Conservation (phyloP, 495 filamentous ascomycete species). For the Aspergillus sparsus region DNA sequence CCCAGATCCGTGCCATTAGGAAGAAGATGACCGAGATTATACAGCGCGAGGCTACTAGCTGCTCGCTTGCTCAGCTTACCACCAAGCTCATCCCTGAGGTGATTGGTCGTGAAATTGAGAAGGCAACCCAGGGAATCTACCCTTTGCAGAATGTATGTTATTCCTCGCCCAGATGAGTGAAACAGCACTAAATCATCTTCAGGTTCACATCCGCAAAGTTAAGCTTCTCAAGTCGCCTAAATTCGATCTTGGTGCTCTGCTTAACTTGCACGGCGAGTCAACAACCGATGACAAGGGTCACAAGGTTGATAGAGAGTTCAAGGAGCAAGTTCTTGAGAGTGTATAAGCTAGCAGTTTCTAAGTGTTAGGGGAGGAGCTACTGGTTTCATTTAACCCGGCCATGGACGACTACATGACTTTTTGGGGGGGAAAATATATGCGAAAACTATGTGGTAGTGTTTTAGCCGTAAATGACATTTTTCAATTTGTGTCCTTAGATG, state of each 20-base stretch:
- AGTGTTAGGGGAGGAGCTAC: slow-evolving; percentile 18
- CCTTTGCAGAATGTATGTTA: slow-evolving; percentile 91
- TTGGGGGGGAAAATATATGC: slow-evolving; percentile 6
- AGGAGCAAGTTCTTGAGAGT: slow-evolving; percentile 88
- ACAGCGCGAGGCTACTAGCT: slow-evolving; percentile 88
- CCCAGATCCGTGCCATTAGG: slow-evolving; percentile 94
- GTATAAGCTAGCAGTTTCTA: slow-evolving; percentile 62
- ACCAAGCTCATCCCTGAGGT: slow-evolving; percentile 99
- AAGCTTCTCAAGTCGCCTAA: slow-evolving; percentile 98
- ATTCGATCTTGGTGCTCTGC: slow-evolving; percentile 95
- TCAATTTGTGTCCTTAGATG: slow-evolving; percentile 7
- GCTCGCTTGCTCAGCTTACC: slow-evolving; percentile 90
- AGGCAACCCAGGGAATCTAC: slow-evolving; percentile 98
- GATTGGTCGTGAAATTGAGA: slow-evolving; percentile 99
- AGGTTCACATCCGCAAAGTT: slow-evolving; percentile 99
- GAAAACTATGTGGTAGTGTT: slow-evolving; percentile 16
- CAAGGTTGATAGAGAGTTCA: slow-evolving; percentile 99
- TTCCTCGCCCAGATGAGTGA: background rate
- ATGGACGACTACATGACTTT: background rate
- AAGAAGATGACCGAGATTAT: slow-evolving; percentile 99
- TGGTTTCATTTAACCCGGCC: slow-evolving; percentile 27
- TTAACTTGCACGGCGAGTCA: slow-evolving; percentile 95
- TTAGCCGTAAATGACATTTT: slow-evolving; percentile 20
- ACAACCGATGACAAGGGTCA: slow-evolving; percentile 94
- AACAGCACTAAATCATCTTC: slow-evolving; percentile 31